Evolutionary conservation across 352 stramenopile genomes (phyloP).

Genomic region (Pythium sp.): DNA sequence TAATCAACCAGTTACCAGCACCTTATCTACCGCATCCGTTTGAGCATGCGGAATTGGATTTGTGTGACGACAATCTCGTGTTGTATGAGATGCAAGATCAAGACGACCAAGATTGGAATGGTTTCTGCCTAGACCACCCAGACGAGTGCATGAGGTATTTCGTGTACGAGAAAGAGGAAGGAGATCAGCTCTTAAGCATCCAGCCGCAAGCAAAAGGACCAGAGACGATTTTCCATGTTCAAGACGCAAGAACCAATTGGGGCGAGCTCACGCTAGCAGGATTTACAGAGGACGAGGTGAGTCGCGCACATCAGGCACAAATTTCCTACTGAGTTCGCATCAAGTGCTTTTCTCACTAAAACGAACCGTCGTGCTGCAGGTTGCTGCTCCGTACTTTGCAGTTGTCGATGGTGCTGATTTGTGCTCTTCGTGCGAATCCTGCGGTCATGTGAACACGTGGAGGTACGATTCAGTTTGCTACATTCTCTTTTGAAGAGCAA

Average conservation of each 20-base stretch:
- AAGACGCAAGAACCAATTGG: conserved; percentile 20
- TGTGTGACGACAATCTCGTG: background rate
- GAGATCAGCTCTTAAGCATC: background rate
- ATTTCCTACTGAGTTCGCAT: background rate
- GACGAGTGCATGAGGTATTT: background rate
- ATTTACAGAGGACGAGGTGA: background rate
- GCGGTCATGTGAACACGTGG: background rate
- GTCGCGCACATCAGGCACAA: background rate
- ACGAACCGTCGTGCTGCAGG: background rate
- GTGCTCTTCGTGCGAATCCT: background rate
- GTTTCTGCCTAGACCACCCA: background rate
- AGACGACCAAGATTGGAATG: background rate
- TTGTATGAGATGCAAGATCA: background rate
- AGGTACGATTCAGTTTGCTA: background rate
- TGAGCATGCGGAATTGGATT: background rate
- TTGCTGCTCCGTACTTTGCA: background rate
- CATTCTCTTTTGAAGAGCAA: background rate
- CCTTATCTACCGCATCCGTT: too few species aligned
- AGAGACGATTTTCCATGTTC: conserved; percentile 15
- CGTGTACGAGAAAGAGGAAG: background rate
- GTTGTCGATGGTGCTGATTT: too few species aligned
- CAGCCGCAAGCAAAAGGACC: background rate
- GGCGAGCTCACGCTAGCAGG: background rate
- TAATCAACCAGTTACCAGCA: background rate
- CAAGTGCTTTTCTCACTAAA: background rate